phyloP scores from a whole-genome alignment of 192 early-diverging fungal genomes.

The Radiomyces spectabilis region DNA sequence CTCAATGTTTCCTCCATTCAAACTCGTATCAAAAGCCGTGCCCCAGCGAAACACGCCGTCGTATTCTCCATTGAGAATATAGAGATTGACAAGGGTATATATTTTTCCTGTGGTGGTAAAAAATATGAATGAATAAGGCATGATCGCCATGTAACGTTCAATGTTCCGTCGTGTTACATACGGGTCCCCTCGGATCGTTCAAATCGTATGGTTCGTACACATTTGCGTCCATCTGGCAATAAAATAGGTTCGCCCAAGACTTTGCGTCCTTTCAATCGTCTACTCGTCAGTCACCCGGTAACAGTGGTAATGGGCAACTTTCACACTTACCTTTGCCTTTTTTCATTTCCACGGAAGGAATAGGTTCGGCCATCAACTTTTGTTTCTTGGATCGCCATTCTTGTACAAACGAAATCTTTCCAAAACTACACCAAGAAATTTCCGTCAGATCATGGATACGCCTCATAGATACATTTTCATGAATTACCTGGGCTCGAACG shows the following conservation, averaged over 20 bases:
- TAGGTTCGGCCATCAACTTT: conserved; percentile 40
- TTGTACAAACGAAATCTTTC: conserved; percentile 57
- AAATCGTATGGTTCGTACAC: conserved; percentile 67
- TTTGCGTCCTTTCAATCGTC: conserved; percentile 2
- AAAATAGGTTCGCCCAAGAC: conserved; percentile 22
- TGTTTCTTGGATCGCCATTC: conserved; percentile 63
- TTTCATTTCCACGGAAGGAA: conserved; percentile 38
- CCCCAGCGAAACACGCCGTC: conserved; percentile 67
- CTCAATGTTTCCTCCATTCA: conserved; percentile 57
- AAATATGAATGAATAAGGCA: too few relatives aligned
- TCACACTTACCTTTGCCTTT: conserved; percentile 35
- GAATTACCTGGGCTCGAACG: conserved; percentile 45
- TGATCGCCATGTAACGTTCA: too few relatives aligned
- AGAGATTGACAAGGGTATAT: conserved; percentile 58
- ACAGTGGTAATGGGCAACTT: neutral
- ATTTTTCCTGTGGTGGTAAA: conserved; percentile 36
- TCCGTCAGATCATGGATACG: conserved; percentile 1
- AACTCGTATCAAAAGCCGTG: conserved; percentile 49
- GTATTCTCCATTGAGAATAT: conserved; percentile 42
- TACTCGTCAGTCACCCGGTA: too few relatives aligned
- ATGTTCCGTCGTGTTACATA: too few relatives aligned
- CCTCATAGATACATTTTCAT: neutral
- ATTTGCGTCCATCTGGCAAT: conserved; percentile 51
- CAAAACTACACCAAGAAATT: conserved; percentile 42
- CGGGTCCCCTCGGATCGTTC: conserved; percentile 36